phyloP scores from a whole-genome alignment of 2,329 filamentous ascomycete species.

The Pseudopyricularia javanii region DNA sequence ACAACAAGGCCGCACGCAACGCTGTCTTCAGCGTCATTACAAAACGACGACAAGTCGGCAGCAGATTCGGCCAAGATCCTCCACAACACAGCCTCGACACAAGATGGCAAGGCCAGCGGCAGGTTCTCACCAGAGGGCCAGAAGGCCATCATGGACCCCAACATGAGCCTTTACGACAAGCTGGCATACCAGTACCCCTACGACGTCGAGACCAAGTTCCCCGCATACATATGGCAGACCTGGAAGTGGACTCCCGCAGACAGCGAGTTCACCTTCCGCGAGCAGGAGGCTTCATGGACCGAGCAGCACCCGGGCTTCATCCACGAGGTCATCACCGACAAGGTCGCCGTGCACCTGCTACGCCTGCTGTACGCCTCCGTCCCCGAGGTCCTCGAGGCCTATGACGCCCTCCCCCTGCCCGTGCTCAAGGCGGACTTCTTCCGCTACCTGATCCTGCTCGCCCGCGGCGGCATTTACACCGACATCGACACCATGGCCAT shows the following conservation, averaged over 20 bases:
- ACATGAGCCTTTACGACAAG: slow-evolving; percentile 64
- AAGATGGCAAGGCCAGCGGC: slow-evolving; percentile 6
- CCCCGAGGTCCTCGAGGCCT: slow-evolving; percentile 69
- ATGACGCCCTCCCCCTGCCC: slow-evolving; percentile 57
- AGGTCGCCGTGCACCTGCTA: slow-evolving; percentile 69
- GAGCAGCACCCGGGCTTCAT: slow-evolving; percentile 80
- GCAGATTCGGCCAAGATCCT: slow-evolving; percentile 10
- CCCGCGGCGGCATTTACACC: slow-evolving; percentile 59
- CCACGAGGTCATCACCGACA: slow-evolving; percentile 93
- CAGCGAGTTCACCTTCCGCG: slow-evolving; percentile 66
- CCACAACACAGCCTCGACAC: slow-evolving; percentile 9
- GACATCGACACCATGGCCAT: slow-evolving; percentile 88
- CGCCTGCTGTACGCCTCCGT: slow-evolving; percentile 75
- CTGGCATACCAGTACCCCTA: slow-evolving; percentile 91
- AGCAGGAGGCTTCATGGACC: slow-evolving; percentile 82
- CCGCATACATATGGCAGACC: slow-evolving; percentile 98
- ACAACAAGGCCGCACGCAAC: slow-evolving; percentile 36
- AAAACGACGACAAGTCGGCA: slow-evolving; percentile 6
- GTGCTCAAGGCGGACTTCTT: slow-evolving; percentile 74
- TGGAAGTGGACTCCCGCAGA: slow-evolving; percentile 83
- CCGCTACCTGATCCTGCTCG: slow-evolving; percentile 56
- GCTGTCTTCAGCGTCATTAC: slow-evolving; percentile 8
- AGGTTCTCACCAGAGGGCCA: slow-evolving; percentile 24
- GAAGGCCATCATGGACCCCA: slow-evolving; percentile 52
- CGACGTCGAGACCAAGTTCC: slow-evolving; percentile 77